phyloP scores from a whole-genome alignment of 2,329 filamentous ascomycete genomes.

The Aspergillus felis region DNA sequence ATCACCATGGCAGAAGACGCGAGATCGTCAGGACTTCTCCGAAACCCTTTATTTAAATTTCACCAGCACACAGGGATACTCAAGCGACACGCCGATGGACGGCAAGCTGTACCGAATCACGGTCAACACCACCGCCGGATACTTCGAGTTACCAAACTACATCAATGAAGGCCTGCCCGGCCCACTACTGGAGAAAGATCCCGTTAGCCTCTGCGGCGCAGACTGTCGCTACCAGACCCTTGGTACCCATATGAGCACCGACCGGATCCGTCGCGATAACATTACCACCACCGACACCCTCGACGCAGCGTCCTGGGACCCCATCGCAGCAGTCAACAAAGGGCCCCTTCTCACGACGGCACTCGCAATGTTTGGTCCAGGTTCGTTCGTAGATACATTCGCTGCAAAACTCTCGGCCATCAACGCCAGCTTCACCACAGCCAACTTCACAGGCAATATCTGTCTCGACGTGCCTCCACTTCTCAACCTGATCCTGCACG shows the following conservation, averaged over 20 bases:
- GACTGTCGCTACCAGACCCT: not conserved
- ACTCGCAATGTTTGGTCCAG: slow-evolving; percentile 21
- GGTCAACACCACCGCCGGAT: slow-evolving; percentile 27
- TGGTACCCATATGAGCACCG: not conserved
- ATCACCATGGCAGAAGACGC: slow-evolving; percentile 24
- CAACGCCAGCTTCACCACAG: not conserved
- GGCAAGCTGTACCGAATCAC: slow-evolving; percentile 17
- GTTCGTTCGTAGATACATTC: slow-evolving; percentile 16
- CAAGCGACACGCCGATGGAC: not conserved
- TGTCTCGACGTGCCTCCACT: not conserved
- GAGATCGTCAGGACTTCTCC: slow-evolving; percentile 26
- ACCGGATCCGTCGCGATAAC: not conserved
- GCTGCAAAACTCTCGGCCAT: not conserved
- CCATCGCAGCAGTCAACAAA: slow-evolving; percentile 2
- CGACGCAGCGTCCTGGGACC: not conserved
- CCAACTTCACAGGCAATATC: not conserved
- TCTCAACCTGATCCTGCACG: not conserved
- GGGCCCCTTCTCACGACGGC: slow-evolving; percentile 19
- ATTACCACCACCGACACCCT: not conserved
- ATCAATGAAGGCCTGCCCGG: slow-evolving; percentile 21
- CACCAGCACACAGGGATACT: not conserved
- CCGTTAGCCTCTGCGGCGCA: slow-evolving; percentile 1
- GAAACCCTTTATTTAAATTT: slow-evolving; percentile 28
- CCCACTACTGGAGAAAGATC: slow-evolving; percentile 11
- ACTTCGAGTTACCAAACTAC: slow-evolving; percentile 31